phyloP scores from a whole-genome alignment of 768 basidiomycete genomes.

The Cystobasidium tubakii region DNA sequence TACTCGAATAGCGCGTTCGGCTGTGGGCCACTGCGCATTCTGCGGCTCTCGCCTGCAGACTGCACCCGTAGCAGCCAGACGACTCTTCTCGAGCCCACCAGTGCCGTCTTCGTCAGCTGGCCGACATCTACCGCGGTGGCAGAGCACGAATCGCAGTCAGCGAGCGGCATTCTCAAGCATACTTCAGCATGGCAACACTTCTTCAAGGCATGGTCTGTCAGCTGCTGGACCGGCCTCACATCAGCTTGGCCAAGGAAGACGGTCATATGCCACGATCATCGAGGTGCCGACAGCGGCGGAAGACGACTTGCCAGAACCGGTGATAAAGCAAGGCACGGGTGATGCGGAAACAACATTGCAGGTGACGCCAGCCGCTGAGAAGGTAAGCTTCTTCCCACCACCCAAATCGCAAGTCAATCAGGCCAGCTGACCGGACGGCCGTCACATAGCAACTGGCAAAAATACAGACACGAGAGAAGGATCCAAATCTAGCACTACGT shows the following conservation, averaged over 20 bases:
- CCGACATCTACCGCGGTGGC: not conserved
- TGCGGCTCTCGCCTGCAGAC: not conserved
- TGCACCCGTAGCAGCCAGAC: not conserved
- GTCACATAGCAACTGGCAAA: slow-evolving; percentile 58
- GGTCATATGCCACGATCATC: slow-evolving; percentile 32
- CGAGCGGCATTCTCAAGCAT: not conserved
- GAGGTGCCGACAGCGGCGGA: slow-evolving; percentile 23
- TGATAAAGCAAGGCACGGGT: slow-evolving; percentile 5
- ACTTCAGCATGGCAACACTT: not conserved
- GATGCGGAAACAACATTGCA: not conserved
- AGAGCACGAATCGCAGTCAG: slow-evolving; percentile 2
- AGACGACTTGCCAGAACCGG: slow-evolving; percentile 31
- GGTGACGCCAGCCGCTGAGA: slow-evolving; percentile 23
- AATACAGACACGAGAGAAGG: slow-evolving; percentile 63
- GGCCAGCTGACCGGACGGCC: not conserved
- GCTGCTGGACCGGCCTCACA: too few species aligned
- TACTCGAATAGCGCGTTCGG: not conserved
- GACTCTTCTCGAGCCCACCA: not conserved
- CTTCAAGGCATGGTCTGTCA: not conserved
- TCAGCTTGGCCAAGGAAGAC: not conserved
- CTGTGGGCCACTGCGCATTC: not conserved
- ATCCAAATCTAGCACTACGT: slow-evolving; percentile 64
- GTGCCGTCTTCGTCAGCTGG: slow-evolving; percentile 4
- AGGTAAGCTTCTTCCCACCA: not conserved
- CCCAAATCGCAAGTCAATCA: not conserved